Conservation (phyloP, 768 basidiomycete species). For the Mycena latifolia region DNA sequence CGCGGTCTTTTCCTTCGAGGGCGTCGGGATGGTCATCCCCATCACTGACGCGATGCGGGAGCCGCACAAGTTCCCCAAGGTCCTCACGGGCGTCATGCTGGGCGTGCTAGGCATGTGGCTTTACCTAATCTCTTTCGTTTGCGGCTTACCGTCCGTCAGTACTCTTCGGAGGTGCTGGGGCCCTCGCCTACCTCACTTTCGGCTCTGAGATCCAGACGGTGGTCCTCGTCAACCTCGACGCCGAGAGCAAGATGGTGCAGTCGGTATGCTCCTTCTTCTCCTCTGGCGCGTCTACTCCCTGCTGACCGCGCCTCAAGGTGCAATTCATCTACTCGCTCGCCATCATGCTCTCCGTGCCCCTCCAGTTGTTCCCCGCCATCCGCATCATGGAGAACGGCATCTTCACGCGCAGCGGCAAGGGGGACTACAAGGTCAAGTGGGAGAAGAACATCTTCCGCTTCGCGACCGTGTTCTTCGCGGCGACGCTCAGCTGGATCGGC, state of each 20-base stretch:
- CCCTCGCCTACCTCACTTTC: constrained; percentile 89
- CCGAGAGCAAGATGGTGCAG: constrained; percentile 88
- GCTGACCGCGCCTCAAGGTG: constrained; percentile 54
- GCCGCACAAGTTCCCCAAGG: constrained; percentile 91
- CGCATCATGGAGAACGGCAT: constrained; percentile 97
- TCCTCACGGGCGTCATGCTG: constrained; percentile 93
- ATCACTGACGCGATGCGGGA: constrained; percentile 98
- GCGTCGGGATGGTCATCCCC: constrained; percentile 96
- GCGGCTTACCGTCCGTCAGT: constrained; percentile 51
- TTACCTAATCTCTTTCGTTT: constrained; percentile 12
- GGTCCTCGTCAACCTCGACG: constrained; percentile 93
- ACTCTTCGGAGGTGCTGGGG: constrained; percentile 90
- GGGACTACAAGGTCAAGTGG: constrained; percentile 89
- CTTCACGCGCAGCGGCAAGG: constrained; percentile 91
- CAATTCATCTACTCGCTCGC: constrained; percentile 94
- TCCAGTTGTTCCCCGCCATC: constrained; percentile 98
- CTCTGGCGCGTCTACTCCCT: constrained; percentile 4
- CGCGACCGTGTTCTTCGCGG: constrained; percentile 80
- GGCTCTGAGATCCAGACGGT: constrained; percentile 92
- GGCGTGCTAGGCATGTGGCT: constrained; percentile 71
- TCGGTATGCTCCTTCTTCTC: constrained; percentile 64
- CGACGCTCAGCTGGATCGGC: constrained; percentile 85
- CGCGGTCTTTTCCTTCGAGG: constrained; percentile 98
- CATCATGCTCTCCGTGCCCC: constrained; percentile 90
- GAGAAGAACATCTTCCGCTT: constrained; percentile 93